Evolutionary conservation across 2,329 filamentous ascomycete genomes (phyloP).

Genomic region (Fusarium newnesense): DNA sequence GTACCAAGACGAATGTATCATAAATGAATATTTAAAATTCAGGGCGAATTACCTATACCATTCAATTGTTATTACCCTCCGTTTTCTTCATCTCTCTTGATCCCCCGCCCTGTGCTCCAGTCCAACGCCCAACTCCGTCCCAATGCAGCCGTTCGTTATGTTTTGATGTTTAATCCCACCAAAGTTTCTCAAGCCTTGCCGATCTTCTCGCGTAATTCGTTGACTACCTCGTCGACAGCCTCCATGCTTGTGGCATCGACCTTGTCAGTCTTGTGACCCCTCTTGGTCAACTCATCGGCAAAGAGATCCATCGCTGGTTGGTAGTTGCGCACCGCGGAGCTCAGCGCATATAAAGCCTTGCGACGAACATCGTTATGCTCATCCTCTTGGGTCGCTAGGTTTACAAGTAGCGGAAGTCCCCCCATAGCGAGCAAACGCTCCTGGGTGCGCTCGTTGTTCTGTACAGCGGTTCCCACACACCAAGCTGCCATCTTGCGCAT

Average conservation of each 20-base stretch:
- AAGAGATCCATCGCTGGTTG: slow-evolving; percentile 82
- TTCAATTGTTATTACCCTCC: slow-evolving; percentile 19
- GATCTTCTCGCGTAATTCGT: slow-evolving; percentile 68
- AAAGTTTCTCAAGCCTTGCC: slow-evolving; percentile 43
- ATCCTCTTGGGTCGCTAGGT: slow-evolving; percentile 69
- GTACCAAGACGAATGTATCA: slow-evolving; percentile 51
- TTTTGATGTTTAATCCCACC: slow-evolving; percentile 1
- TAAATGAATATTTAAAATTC: slow-evolving; percentile 40
- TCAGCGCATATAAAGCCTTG: slow-evolving; percentile 91
- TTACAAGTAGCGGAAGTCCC: slow-evolving; percentile 76
- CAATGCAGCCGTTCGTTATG: slow-evolving; percentile 45
- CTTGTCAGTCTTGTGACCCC: slow-evolving; percentile 65
- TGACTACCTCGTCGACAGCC: slow-evolving; percentile 79
- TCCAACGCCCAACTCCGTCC: slow-evolving; percentile 50
- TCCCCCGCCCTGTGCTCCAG: slow-evolving; percentile 2
- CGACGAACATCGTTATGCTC: slow-evolving; percentile 74
- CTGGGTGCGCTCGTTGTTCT: slow-evolving; percentile 92
- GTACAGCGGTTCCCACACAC: slow-evolving; percentile 93
- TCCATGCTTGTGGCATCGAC: slow-evolving; percentile 92
- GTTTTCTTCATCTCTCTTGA: slow-evolving; percentile 12
- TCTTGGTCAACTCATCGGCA: slow-evolving; percentile 68
- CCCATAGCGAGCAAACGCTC: slow-evolving; percentile 73
- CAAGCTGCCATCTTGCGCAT: slow-evolving; percentile 89
- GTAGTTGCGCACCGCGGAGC: slow-evolving; percentile 87
- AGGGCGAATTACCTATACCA: slow-evolving; percentile 29